Evolutionary conservation across 768 basidiomycete genomes (phyloP).

Genomic region (Lactifluus hygrophoroides): DNA sequence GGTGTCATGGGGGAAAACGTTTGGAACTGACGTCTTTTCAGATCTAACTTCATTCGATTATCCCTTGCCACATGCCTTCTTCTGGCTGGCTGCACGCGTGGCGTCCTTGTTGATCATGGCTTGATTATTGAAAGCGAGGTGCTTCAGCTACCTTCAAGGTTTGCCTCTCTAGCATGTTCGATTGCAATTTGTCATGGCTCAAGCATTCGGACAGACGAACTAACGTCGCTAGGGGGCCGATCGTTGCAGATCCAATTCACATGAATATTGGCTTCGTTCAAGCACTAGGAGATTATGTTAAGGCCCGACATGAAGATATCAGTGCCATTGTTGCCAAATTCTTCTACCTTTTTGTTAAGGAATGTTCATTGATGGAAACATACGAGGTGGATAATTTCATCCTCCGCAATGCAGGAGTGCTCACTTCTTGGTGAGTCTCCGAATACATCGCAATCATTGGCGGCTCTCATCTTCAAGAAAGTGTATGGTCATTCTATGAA

Average conservation of each 20-base stretch:
- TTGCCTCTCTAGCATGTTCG: slow-evolving; percentile 19
- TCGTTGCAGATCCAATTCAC: slow-evolving; percentile 49
- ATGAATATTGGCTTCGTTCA: slow-evolving; percentile 49
- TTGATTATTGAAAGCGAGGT: slow-evolving; percentile 44
- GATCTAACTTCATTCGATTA: slow-evolving; percentile 48
- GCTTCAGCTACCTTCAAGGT: slow-evolving; percentile 49
- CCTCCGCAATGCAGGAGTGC: slow-evolving; percentile 46
- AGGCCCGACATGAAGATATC: slow-evolving; percentile 40
- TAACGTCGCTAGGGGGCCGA: slow-evolving; percentile 33
- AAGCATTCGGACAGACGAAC: slow-evolving; percentile 37
- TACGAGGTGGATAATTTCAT: slow-evolving; percentile 71
- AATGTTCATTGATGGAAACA: slow-evolving; percentile 51
- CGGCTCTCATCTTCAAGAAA: slow-evolving; percentile 23
- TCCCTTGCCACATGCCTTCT: slow-evolving; percentile 54
- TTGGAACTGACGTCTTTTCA: slow-evolving; percentile 16
- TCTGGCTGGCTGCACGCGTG: slow-evolving; percentile 57
- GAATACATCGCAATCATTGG: background rate
- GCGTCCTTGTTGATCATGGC: slow-evolving; percentile 35
- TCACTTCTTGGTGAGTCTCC: slow-evolving; percentile 50
- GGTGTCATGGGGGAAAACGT: background rate
- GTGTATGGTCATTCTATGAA: slow-evolving; percentile 62
- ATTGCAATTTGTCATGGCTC: background rate
- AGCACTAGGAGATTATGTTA: slow-evolving; percentile 44
- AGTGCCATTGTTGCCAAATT: slow-evolving; percentile 52
- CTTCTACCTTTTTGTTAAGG: slow-evolving; percentile 47